These are phyloP conservation scores for Batkoa obscura DNA, from an alignment of 371 early-diverging fungal species.

Conservation along the genomic window DNA sequence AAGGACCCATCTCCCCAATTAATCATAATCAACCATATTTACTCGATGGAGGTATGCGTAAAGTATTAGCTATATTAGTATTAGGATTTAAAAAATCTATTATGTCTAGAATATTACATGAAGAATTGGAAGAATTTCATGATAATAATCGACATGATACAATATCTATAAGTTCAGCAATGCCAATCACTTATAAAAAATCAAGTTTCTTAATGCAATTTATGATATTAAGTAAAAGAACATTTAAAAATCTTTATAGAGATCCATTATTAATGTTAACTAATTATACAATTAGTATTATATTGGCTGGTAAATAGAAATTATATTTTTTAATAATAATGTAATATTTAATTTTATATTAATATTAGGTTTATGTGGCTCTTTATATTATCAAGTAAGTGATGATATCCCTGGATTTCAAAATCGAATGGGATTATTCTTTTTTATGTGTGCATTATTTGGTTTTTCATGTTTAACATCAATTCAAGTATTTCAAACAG, in stretches of 20 bases:
- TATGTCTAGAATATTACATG: background rate
- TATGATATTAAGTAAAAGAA: constrained; percentile 56
- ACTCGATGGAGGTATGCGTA: constrained; percentile 2
- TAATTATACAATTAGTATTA: constrained; percentile 56
- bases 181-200: constrained; percentile 20
- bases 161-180: constrained; percentile 11
- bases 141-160: constrained; percentile 23
- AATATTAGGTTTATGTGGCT: constrained; percentile 42
- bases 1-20: too few species aligned
- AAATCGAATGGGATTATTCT: constrained; percentile 69
- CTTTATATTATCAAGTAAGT: constrained; percentile 58
- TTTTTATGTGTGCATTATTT: constrained; percentile 62
- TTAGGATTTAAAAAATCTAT: background rate
- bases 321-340: constrained; percentile 5
- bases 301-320: constrained; percentile 33
- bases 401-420: constrained; percentile 69
- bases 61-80: background rate
- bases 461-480: constrained; percentile 62
- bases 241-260: constrained; percentile 72
- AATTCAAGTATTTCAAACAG: constrained; percentile 46
- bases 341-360: background rate
- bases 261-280: constrained; percentile 67
- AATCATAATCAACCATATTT: too few species aligned
- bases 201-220: constrained; percentile 68
- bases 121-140: constrained; percentile 8